A percentile compares a stretch with the other conserved stretches of the same genome.
phyloP scores from a whole-genome alignment of 1,284 basidiomycete species.

The Vanrija sp. region DNA sequence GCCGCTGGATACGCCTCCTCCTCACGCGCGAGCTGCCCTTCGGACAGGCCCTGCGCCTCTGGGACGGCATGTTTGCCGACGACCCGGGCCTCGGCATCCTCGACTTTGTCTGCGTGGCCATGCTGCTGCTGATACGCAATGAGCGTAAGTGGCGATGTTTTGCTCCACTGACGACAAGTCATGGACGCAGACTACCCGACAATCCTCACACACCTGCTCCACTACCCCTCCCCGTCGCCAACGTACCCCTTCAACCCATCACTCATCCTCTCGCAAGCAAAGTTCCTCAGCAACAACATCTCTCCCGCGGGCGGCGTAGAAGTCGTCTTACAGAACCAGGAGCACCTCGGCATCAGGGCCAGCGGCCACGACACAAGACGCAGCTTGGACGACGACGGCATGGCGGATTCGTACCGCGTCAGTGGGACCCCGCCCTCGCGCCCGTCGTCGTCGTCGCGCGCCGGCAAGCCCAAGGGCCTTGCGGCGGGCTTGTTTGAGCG shows the following conservation, averaged over 20 bases:
- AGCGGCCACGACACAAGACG: conserved; percentile 5
- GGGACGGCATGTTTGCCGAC: conserved; percentile 87
- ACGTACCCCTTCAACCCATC: conserved; percentile 52
- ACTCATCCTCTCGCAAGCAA: conserved; percentile 74
- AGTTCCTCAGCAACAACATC: conserved; percentile 69
- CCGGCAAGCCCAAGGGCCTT: conserved; percentile 19
- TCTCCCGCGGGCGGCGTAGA: conserved; percentile 67
- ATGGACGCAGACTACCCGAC: conserved; percentile 77
- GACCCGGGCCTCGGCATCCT: conserved; percentile 66
- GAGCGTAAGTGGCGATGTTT: conserved; percentile 58
- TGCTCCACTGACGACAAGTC: conserved; percentile 53
- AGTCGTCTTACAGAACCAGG: conserved; percentile 73
- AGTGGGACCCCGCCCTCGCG: neutral
- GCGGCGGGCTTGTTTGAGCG: conserved; percentile 47
- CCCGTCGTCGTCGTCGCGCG: neutral
- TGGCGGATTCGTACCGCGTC: neutral
- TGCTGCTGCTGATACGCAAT: conserved; percentile 87
- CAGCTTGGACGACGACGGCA: neutral
- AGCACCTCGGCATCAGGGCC: conserved; percentile 63
- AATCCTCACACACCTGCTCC: conserved; percentile 73
- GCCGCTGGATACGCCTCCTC: conserved; percentile 83
- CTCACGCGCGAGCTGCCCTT: conserved; percentile 81
- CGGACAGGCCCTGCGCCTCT: conserved; percentile 68
- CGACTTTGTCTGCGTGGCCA: conserved; percentile 80
- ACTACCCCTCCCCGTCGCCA: conserved; percentile 60